Percentiles rank a stretch among this genome's conserved stretches.
phyloP scores from a whole-genome alignment of 768 basidiomycete species.

The Agaricus blazei region DNA sequence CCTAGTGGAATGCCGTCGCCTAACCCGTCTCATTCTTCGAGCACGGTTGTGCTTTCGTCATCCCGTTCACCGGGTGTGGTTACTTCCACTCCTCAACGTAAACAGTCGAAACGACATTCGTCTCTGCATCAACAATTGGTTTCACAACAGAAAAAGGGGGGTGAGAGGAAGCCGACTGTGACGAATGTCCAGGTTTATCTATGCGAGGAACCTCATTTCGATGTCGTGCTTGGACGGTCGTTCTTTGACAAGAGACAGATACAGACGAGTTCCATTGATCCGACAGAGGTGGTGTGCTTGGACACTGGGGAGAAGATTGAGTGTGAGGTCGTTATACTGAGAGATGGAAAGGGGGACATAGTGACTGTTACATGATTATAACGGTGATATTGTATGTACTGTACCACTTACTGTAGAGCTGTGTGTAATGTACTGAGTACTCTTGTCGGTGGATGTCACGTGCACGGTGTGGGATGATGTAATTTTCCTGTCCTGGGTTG shows the following conservation, averaged over 20 bases:
- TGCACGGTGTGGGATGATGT: neutral
- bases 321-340: constrained; percentile 87
- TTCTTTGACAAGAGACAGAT: constrained; percentile 83
- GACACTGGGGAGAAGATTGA: constrained; percentile 91
- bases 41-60: neutral
- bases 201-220: constrained; percentile 93
- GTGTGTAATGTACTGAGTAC: too few species aligned
- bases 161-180: constrained; percentile 28
- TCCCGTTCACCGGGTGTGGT: neutral
- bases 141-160: constrained; percentile 10
- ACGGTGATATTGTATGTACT: too few species aligned
- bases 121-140: neutral
- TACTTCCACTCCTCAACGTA: neutral
- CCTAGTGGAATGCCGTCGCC: neutral
- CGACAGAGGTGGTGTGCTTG: constrained; percentile 85
- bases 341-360: constrained; percentile 87
- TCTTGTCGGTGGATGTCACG: too few species aligned
- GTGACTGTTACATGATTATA: constrained; percentile 71
- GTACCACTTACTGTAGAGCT: too few species aligned
- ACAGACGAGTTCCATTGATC: constrained; percentile 75
- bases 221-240: constrained; percentile 86
- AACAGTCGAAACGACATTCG: too few species aligned
- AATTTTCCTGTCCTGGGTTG: neutral
- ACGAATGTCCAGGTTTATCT: constrained; percentile 64
- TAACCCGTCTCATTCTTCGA: neutral